A percentile compares a stretch with the other conserved stretches of the same genome.
phyloP scores from a whole-genome alignment of 768 basidiomycete species.

The Tricholoma sp. region DNA sequence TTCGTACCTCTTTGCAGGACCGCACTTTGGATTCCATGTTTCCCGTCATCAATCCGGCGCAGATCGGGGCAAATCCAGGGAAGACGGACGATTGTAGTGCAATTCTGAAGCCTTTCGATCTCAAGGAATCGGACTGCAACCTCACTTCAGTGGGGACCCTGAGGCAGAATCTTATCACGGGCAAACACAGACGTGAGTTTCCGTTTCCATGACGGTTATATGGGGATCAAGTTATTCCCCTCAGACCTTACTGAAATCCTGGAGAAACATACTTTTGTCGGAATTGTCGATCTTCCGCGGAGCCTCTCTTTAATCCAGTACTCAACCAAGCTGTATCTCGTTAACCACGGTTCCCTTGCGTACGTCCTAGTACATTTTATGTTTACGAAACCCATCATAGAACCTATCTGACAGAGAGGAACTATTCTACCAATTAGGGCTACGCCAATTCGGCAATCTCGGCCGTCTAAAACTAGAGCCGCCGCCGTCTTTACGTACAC shows the following conservation, averaged over 20 bases:
- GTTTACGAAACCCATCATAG: not conserved
- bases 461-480: slow-evolving; percentile 78
- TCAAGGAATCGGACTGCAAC: slow-evolving; percentile 72
- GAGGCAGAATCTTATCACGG: slow-evolving; percentile 52
- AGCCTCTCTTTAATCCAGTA: slow-evolving; percentile 84
- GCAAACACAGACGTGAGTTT: slow-evolving; percentile 59
- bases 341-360: slow-evolving; percentile 84
- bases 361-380: slow-evolving; percentile 34
- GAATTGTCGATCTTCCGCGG: slow-evolving; percentile 73
- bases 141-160: slow-evolving; percentile 71
- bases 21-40: slow-evolving; percentile 97
- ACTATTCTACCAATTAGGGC: slow-evolving; percentile 88
- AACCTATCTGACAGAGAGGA: slow-evolving; percentile 59
- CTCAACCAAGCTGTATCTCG: slow-evolving; percentile 82
- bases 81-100: slow-evolving; percentile 15
- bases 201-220: not conserved
- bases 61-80: slow-evolving; percentile 21
- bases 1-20: slow-evolving; percentile 81
- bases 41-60: slow-evolving; percentile 55
- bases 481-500: slow-evolving; percentile 61
- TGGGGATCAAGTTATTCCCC: not conserved
- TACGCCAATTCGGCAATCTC: slow-evolving; percentile 88
- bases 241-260: slow-evolving; percentile 81
- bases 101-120: slow-evolving; percentile 38
- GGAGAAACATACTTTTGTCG: slow-evolving; percentile 86